Conservation (phyloP, 2,329 filamentous ascomycete species). For the Ceratocystis alfenasii region DNA sequence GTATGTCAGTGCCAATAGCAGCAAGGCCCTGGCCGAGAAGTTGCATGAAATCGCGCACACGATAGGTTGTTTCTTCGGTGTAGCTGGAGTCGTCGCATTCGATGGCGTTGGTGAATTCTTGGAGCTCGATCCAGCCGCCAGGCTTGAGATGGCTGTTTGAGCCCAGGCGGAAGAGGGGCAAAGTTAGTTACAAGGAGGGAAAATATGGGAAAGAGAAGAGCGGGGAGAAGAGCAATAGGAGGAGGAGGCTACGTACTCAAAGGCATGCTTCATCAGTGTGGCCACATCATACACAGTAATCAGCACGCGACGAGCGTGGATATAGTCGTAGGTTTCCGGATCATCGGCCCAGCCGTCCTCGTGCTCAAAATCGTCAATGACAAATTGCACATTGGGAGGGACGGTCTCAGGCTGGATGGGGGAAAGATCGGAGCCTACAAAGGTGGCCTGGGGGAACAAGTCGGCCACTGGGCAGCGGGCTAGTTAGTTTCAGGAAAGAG, state of each 20-base stretch:
- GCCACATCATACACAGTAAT: constrained; percentile 35
- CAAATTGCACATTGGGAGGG: constrained; percentile 40
- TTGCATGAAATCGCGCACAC: constrained; percentile 36
- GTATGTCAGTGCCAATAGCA: constrained; percentile 33
- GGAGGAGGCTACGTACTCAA: constrained; percentile 29
- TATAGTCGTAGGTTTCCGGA: constrained; percentile 37
- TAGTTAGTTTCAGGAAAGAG: constrained; percentile 33
- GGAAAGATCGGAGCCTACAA: constrained; percentile 41
- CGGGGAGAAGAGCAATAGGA: constrained; percentile 19
- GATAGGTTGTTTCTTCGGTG: constrained; percentile 32
- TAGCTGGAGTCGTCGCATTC: constrained; percentile 37
- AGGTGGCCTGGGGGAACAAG: constrained; percentile 33
- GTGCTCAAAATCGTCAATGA: constrained; percentile 42
- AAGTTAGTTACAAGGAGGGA: neutral
- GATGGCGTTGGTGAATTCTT: constrained; percentile 35
- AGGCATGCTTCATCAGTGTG: constrained; percentile 34
- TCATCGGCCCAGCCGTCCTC: constrained; percentile 39
- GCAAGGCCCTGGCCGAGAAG: constrained; percentile 34
- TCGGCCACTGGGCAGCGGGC: constrained; percentile 38
- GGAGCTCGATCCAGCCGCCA: constrained; percentile 40
- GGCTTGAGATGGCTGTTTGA: constrained; percentile 38
- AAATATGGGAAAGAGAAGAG: neutral
- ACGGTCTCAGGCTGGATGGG: constrained; percentile 43
- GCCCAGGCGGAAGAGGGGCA: neutral
- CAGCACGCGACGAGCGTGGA: constrained; percentile 38